phyloP scores from a whole-genome alignment of 2,329 filamentous ascomycete genomes.

The Diaporthe capsici region DNA sequence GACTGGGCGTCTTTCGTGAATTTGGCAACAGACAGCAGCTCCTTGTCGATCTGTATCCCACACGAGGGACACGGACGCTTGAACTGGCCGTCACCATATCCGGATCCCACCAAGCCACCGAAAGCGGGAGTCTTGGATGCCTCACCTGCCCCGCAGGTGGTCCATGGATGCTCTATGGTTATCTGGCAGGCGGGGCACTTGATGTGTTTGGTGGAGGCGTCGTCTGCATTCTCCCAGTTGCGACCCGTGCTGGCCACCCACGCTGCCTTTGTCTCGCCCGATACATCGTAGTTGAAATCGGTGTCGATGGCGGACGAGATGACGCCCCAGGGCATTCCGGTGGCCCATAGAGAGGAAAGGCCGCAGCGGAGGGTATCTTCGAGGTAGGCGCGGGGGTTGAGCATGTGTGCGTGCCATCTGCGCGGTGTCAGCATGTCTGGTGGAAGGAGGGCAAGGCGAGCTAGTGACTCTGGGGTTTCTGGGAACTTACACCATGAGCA shows the following conservation, averaged over 20 bases:
- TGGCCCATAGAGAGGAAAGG: slow-evolving; percentile 68
- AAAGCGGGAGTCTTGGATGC: slow-evolving; percentile 49
- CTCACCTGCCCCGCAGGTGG: slow-evolving; percentile 60
- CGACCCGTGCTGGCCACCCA: slow-evolving; percentile 66
- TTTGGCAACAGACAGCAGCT: slow-evolving; percentile 72
- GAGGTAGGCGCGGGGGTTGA: slow-evolving; percentile 81
- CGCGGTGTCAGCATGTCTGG: not conserved
- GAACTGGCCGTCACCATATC: slow-evolving; percentile 74
- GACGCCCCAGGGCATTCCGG: slow-evolving; percentile 76
- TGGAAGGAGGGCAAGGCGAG: not conserved
- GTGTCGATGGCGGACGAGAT: slow-evolving; percentile 71
- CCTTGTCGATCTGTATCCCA: slow-evolving; percentile 63
- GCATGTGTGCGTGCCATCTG: slow-evolving; percentile 77
- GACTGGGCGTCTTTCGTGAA: slow-evolving; percentile 69
- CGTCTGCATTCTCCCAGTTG: slow-evolving; percentile 72
- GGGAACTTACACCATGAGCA: slow-evolving; percentile 55
- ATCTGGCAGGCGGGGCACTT: slow-evolving; percentile 69
- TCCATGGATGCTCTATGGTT: slow-evolving; percentile 69
- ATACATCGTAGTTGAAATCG: slow-evolving; percentile 69
- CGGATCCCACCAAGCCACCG: slow-evolving; percentile 60
- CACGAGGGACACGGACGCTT: slow-evolving; percentile 65
- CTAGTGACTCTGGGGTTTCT: not conserved
- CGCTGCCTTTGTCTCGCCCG: slow-evolving; percentile 55
- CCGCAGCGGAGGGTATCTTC: slow-evolving; percentile 78
- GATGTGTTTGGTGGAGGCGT: slow-evolving; percentile 62